Conservation (phyloP, 2,329 filamentous ascomycete species). For the Neoarthrinium moseri region DNA sequence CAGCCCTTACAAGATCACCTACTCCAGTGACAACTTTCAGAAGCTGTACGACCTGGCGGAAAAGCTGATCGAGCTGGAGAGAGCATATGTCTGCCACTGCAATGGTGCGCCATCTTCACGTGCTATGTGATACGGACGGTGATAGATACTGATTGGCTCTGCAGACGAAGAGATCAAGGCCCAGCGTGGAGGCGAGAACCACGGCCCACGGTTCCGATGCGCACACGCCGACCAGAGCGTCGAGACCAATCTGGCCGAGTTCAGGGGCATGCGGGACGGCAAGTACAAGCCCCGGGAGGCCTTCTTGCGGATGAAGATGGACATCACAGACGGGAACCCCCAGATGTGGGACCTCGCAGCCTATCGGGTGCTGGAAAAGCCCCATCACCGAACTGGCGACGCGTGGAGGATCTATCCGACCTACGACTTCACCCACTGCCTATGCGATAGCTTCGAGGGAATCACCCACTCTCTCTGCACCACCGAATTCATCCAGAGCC, state of each 20-base stretch:
- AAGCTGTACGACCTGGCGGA: conserved; percentile 86
- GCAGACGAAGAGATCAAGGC: conserved; percentile 76
- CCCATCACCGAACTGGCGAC: conserved; percentile 76
- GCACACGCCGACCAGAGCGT: conserved; percentile 72
- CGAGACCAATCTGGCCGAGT: conserved; percentile 78
- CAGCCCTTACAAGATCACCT: conserved; percentile 73
- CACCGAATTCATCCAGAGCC: conserved; percentile 82
- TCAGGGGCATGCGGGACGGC: conserved; percentile 86
- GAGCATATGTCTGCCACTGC: conserved; percentile 86
- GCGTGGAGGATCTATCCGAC: conserved; percentile 95
- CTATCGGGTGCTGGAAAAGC: conserved; percentile 73
- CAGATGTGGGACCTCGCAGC: conserved; percentile 87
- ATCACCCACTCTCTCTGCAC: conserved; percentile 94
- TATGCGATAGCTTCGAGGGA: conserved; percentile 88
- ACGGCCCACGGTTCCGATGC: conserved; percentile 74
- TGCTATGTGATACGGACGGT: too few relatives aligned
- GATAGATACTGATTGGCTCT: too few relatives aligned
- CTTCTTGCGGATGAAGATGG: conserved; percentile 90
- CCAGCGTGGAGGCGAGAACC: conserved; percentile 77
- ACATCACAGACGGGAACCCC: conserved; percentile 79
- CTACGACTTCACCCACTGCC: conserved; percentile 88
- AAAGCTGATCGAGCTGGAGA: conserved; percentile 70
- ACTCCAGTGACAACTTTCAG: conserved; percentile 89
- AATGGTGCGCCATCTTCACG: conserved; percentile 54
- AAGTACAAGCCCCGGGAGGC: conserved; percentile 85